A percentile compares a stretch with the other conserved stretches of the same genome.
Evolutionary conservation across 2,329 filamentous ascomycete species (phyloP).

Genomic region (Capronia americana): DNA sequence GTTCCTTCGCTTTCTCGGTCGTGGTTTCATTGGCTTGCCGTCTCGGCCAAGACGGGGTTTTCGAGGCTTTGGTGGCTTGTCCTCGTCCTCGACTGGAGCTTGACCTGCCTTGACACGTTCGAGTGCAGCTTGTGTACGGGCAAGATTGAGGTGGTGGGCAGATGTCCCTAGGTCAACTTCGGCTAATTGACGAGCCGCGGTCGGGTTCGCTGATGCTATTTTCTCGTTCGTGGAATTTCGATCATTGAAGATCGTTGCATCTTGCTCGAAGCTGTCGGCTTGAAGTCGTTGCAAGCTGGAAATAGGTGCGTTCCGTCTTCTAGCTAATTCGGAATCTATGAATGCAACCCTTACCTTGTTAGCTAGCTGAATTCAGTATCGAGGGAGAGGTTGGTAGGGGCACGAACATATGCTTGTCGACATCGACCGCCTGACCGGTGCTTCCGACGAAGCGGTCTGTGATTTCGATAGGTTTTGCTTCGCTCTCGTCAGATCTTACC

Average conservation of each 20-base stretch:
- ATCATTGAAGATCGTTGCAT: neutral
- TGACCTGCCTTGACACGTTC: constrained; percentile 47
- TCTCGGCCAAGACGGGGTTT: constrained; percentile 49
- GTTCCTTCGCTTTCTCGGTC: constrained; percentile 53
- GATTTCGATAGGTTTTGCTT: constrained; percentile 48
- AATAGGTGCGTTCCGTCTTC: constrained; percentile 46
- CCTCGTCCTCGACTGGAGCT: constrained; percentile 37
- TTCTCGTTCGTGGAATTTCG: constrained; percentile 43
- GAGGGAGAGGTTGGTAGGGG: neutral
- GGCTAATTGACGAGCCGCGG: constrained; percentile 61
- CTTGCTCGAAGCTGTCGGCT: constrained; percentile 12
- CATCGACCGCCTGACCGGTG: constrained; percentile 64
- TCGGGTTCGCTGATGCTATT: constrained; percentile 41
- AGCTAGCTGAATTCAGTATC: constrained; percentile 49
- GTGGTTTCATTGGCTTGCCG: constrained; percentile 51
- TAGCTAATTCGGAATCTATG: constrained; percentile 71
- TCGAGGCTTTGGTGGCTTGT: constrained; percentile 41
- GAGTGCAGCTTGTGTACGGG: constrained; percentile 53
- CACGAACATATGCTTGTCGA: constrained; percentile 70
- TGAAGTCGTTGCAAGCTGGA: neutral
- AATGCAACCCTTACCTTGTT: constrained; percentile 70
- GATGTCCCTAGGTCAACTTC: constrained; percentile 63
- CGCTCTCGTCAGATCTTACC: constrained; percentile 30
- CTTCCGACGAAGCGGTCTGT: constrained; percentile 63
- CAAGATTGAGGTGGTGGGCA: constrained; percentile 51